Evolutionary conservation across 768 basidiomycete species (phyloP).

Genomic region (Tylopilus intermedius): DNA sequence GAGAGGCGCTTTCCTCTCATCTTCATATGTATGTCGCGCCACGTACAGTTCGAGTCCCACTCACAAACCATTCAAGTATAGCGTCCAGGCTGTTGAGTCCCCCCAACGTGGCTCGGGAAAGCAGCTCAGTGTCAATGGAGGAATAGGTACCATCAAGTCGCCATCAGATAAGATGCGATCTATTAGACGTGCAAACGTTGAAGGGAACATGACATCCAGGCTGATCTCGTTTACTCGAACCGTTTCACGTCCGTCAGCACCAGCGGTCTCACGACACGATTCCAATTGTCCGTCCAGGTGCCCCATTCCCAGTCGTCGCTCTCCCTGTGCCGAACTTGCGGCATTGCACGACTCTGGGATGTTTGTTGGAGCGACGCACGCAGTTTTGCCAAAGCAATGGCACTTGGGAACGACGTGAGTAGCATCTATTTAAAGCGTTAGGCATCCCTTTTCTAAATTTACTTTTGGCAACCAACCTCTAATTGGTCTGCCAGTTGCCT

Average conservation of each 20-base stretch:
- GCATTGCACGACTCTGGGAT: conserved; percentile 23
- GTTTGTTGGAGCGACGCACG: conserved; percentile 44
- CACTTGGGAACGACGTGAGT: conserved; percentile 56
- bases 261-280: conserved; percentile 57
- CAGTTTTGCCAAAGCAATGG: conserved; percentile 46
- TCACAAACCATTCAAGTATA: no score
- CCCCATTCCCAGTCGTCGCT: conserved; percentile 52
- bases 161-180: not conserved
- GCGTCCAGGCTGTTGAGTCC: no score
- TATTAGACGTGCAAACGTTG: not conserved
- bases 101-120: not conserved
- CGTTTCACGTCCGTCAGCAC: conserved; percentile 32
- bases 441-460: not conserved
- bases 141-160: not conserved
- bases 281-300: conserved; percentile 88
- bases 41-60: no score
- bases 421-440: conserved; percentile 40
- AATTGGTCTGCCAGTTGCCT: conserved; percentile 67
- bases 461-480: conserved; percentile 33
- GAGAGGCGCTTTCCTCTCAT: no score
- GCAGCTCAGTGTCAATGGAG: not conserved
- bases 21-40: no score
- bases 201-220: not conserved
- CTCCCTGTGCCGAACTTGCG: conserved; percentile 15
- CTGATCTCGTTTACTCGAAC: conserved; percentile 11